Percentiles rank a stretch among this genome's conserved stretches.
Conservation (phyloP, 257 asterid genomes). For the Anisodus acutangulus region DNA sequence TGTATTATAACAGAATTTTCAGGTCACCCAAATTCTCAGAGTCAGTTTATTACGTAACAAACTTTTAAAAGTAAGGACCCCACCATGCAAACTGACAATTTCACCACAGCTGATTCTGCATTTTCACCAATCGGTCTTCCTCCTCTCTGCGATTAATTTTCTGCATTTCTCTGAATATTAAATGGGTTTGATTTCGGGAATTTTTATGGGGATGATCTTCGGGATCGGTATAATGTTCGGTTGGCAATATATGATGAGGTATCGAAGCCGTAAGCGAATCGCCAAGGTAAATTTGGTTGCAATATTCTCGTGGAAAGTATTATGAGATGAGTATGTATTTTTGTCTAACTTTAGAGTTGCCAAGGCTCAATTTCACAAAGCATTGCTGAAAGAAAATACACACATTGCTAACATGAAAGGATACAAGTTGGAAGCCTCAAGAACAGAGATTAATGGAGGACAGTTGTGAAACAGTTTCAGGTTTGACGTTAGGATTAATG, state of each 20-base stretch:
- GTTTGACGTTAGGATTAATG: background rate
- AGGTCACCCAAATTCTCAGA: no score
- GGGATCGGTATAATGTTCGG: constrained; percentile 32
- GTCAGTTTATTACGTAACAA: no score
- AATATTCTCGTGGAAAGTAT: background rate
- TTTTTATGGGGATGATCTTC: constrained; percentile 26
- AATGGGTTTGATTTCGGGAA: constrained; percentile 39
- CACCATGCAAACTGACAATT: no score
- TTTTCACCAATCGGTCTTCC: no score
- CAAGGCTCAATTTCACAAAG: no score
- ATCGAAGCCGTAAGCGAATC: constrained; percentile 27
- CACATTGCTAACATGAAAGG: no score
- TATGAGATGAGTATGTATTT: background rate
- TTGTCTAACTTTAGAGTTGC: background rate
- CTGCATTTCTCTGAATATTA: background rate
- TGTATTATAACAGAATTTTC: no score
- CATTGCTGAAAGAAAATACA: no score
- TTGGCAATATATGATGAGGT: constrained; percentile 36
- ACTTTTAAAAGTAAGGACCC: no score
- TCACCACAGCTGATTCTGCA: no score
- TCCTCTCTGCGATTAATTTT: no score
- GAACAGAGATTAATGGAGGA: background rate
- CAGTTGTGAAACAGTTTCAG: background rate
- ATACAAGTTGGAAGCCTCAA: no score
- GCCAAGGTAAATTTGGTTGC: constrained; percentile 7